Conservation (phyloP, 1,284 basidiomycete genomes). For the Neolentinus lepideus region DNA sequence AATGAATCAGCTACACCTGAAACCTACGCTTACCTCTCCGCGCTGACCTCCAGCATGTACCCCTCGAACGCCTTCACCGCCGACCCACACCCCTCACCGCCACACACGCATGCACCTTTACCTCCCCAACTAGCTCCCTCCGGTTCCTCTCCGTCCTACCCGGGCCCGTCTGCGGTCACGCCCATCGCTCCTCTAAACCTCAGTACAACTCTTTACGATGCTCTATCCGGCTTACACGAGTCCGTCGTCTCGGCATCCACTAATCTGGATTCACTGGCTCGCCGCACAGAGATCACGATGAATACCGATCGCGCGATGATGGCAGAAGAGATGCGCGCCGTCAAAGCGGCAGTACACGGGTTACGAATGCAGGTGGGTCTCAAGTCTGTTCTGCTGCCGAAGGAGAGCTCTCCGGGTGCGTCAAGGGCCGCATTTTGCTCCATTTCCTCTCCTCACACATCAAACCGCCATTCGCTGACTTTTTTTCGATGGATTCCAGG, state of each 20-base stretch:
- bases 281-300: slow-evolving; percentile 57
- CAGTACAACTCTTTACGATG: slow-evolving; percentile 49
- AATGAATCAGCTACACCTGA: slow-evolving; percentile 7
- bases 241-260: slow-evolving; percentile 52
- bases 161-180: slow-evolving; percentile 19
- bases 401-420: neutral
- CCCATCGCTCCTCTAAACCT: slow-evolving; percentile 54
- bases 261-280: slow-evolving; percentile 55
- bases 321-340: slow-evolving; percentile 68
- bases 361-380: slow-evolving; percentile 69
- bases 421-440: too few relatives aligned
- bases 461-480: neutral
- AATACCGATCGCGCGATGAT: slow-evolving; percentile 68
- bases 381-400: neutral
- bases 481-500: slow-evolving; percentile 18
- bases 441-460: too few relatives aligned
- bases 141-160: slow-evolving; percentile 11
- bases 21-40: neutral
- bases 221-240: slow-evolving; percentile 51
- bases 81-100: slow-evolving; percentile 3
- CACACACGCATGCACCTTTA: slow-evolving; percentile 3
- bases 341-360: slow-evolving; percentile 70
- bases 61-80: slow-evolving; percentile 2
- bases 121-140: slow-evolving; percentile 9
- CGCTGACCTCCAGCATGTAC: slow-evolving; percentile 6